Percentiles rank a stretch among this genome's conserved stretches.
phyloP scores from a whole-genome alignment of 163 green algal species.

The Chloroidium sp. region DNA sequence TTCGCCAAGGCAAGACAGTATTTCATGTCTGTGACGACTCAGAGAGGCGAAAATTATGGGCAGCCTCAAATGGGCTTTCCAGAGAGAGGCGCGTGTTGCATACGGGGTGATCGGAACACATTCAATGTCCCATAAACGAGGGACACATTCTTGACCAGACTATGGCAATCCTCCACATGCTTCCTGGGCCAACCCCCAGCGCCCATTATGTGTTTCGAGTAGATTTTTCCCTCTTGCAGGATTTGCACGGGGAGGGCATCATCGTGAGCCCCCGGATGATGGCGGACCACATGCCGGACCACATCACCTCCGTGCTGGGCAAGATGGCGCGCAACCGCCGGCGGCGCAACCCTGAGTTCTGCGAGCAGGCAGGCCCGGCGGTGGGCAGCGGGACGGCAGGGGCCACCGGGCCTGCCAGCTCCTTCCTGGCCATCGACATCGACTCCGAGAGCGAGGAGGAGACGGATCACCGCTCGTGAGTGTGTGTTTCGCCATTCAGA shows the following conservation, averaged over 20 bases:
- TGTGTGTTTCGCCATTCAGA: too few species aligned
- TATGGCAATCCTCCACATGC: not conserved
- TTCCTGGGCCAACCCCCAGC: not conserved
- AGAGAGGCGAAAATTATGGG: too few species aligned
- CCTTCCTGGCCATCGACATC: not conserved
- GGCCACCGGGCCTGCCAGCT: not conserved
- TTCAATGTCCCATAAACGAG: too few species aligned
- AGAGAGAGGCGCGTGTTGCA: too few species aligned
- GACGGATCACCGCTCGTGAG: too few species aligned
- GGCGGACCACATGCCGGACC: constrained; percentile 31
- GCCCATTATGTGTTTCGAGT: too few species aligned
- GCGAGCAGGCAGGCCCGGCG: too few species aligned
- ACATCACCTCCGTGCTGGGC: constrained; percentile 7
- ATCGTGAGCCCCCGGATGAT: constrained; percentile 37
- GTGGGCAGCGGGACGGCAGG: not conserved
- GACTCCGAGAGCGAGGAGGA: not conserved
- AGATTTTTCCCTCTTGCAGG: constrained; percentile 2
- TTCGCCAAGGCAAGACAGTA: too few species aligned
- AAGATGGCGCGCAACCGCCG: not conserved
- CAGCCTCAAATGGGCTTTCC: too few species aligned
- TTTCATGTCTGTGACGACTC: too few species aligned
- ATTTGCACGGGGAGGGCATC: constrained; percentile 46
- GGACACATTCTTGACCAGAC: too few species aligned
- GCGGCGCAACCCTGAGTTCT: not conserved
- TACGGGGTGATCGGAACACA: too few species aligned